These are phyloP conservation scores for Arthrobotrys megalospora DNA, from an alignment of 2,329 filamentous ascomycete species.

Conservation along the genomic window DNA sequence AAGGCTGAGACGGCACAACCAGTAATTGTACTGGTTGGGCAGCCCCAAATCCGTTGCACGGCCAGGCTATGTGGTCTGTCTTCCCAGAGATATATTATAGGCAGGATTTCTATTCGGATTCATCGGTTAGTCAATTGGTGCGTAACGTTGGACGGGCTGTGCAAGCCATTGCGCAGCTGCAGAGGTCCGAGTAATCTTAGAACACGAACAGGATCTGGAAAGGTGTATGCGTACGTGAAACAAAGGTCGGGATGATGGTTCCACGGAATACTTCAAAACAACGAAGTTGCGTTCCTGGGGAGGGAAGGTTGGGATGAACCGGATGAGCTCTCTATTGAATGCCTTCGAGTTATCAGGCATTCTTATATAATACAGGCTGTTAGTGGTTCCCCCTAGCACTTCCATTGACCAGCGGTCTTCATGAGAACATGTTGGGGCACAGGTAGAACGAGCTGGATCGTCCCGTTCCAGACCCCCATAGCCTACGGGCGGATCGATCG, in stretches of 20 bases:
- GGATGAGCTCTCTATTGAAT: not conserved
- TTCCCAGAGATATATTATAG: not conserved
- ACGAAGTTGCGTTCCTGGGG: not conserved
- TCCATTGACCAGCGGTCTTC: not conserved
- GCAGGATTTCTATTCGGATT: not conserved
- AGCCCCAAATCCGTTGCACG: slow-evolving; percentile 7
- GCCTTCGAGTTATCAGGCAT: slow-evolving; percentile 3
- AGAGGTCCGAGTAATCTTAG: slow-evolving; percentile 3
- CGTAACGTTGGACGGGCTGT: slow-evolving; percentile 35
- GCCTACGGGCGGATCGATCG: not conserved
- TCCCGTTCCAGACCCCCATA: slow-evolving; percentile 18
- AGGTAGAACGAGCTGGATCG: not conserved
- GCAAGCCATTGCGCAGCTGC: slow-evolving; percentile 22
- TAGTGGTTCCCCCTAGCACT: not conserved
- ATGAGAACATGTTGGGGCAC: not conserved
- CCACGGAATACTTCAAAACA: not conserved
- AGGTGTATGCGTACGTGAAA: slow-evolving; percentile 4
- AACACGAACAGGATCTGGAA: slow-evolving; percentile 10
- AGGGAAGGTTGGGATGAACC: not conserved
- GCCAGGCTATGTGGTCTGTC: not conserved
- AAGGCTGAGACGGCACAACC: slow-evolving; percentile 38
- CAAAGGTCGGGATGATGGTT: not conserved
- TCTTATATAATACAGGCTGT: slow-evolving; percentile 1
- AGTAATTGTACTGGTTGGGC: slow-evolving; percentile 24
- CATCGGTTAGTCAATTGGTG: slow-evolving; percentile 7